A percentile compares a stretch with the other conserved stretches of the same genome.
These are phyloP conservation scores for Domatiomyces catenatus DNA, from an alignment of 2,329 filamentous ascomycete genomes.

Conservation along the genomic window DNA sequence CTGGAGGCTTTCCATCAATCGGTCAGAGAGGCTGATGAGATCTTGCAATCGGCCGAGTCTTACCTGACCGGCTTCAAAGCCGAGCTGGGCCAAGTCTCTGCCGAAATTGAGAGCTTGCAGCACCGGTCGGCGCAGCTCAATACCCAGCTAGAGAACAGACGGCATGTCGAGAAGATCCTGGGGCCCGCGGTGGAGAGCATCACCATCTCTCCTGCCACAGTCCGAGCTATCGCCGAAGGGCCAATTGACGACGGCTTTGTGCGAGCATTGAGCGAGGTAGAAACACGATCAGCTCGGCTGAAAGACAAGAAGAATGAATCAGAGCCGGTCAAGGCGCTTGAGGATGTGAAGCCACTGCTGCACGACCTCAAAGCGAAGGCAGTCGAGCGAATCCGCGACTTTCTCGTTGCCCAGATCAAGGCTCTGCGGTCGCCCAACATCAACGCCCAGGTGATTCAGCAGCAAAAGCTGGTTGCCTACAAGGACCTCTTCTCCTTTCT, in stretches of 20 bases:
- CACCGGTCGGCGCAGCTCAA: conserved; percentile 70
- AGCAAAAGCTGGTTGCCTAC: conserved; percentile 76
- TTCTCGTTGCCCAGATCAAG: conserved; percentile 87
- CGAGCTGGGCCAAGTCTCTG: conserved; percentile 79
- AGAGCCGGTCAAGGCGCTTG: conserved; percentile 55
- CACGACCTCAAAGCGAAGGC: conserved; percentile 65
- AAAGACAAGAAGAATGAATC: conserved; percentile 50
- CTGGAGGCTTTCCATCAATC: conserved; percentile 84
- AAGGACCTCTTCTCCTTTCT: conserved; percentile 81
- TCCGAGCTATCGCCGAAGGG: conserved; percentile 74
- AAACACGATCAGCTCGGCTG: conserved; percentile 58
- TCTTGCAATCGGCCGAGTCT: conserved; percentile 79
- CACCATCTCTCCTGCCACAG: conserved; percentile 67
- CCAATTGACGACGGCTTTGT: conserved; percentile 83
- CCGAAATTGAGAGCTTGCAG: conserved; percentile 89
- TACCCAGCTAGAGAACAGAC: conserved; percentile 72
- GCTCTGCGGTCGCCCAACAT: conserved; percentile 86
- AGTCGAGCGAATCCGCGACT: conserved; percentile 86
- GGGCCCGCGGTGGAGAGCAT: conserved; percentile 84
- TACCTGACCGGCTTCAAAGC: conserved; percentile 88
- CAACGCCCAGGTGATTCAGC: conserved; percentile 92
- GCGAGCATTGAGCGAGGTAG: conserved; percentile 66
- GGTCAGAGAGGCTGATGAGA: conserved; percentile 75
- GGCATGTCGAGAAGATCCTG: conserved; percentile 72
- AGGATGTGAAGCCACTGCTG: conserved; percentile 71